Conservation (phyloP, 306 rosid genomes). For the Vicia faba region DNA sequence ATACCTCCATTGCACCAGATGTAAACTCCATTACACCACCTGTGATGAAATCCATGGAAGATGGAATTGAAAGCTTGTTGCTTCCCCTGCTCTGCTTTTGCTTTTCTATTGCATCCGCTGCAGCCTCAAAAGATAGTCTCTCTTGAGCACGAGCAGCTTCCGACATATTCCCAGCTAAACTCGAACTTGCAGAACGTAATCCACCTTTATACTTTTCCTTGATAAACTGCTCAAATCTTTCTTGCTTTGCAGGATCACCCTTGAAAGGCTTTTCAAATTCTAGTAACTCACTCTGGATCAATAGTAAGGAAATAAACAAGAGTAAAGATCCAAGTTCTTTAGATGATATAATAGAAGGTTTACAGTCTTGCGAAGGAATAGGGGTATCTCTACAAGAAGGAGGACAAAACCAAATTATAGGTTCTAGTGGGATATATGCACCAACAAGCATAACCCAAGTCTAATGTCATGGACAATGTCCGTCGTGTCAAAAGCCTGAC, state of each 20-base stretch:
- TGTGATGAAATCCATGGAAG: slow-evolving; percentile 55
- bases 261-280: slow-evolving; percentile 78
- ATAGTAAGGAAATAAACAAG: slow-evolving; percentile 26
- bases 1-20: slow-evolving; percentile 82
- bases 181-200: slow-evolving; percentile 69
- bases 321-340: slow-evolving; percentile 4
- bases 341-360: slow-evolving; percentile 18
- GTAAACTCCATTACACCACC: slow-evolving; percentile 82
- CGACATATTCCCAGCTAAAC: slow-evolving; percentile 78
- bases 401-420: slow-evolving; percentile 24
- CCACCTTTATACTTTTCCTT: slow-evolving; percentile 94
- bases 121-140: slow-evolving; percentile 93
- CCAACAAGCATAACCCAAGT: slow-evolving; percentile 28
- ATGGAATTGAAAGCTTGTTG: slow-evolving; percentile 58
- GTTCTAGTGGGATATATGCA: slow-evolving; percentile 18
- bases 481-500: slow-evolving; percentile 22
- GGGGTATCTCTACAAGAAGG: slow-evolving; percentile 10
- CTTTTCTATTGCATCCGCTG: slow-evolving; percentile 85
- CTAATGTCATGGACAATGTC: slow-evolving; percentile 15
- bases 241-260: slow-evolving; percentile 87
- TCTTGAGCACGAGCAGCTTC: slow-evolving; percentile 96
- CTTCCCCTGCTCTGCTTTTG: slow-evolving; percentile 58
- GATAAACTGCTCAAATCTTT: slow-evolving; percentile 86
- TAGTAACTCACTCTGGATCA: slow-evolving; percentile 55
- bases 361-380: slow-evolving; percentile 10